A percentile compares a stretch with the other conserved stretches of the same genome.
phyloP scores from a whole-genome alignment of 768 basidiomycete genomes.

The Podaxis rugospora region DNA sequence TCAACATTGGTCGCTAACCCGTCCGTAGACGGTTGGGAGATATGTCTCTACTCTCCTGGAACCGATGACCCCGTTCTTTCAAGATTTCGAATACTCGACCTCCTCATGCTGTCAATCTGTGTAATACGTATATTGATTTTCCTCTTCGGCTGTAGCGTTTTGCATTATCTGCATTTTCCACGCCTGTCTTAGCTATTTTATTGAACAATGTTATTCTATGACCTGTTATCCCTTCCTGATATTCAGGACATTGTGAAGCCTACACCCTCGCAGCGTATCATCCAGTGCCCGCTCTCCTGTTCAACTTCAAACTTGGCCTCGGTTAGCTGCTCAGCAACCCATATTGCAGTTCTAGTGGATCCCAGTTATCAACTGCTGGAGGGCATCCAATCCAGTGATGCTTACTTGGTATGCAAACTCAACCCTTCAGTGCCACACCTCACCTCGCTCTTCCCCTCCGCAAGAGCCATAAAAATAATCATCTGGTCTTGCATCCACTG shows the following conservation, averaged over 20 bases:
- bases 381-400: constrained; percentile 19
- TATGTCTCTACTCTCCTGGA: constrained; percentile 86
- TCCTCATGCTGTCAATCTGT: constrained; percentile 19
- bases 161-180: neutral
- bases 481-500: constrained; percentile 67
- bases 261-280: constrained; percentile 62
- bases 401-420: constrained; percentile 63
- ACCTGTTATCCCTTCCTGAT: neutral
- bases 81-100: constrained; percentile 5
- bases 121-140: constrained; percentile 17
- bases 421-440: constrained; percentile 51
- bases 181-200: neutral
- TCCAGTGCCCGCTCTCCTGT: constrained; percentile 33
- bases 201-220: constrained; percentile 4
- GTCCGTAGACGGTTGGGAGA: constrained; percentile 70
- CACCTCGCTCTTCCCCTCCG: constrained; percentile 57
- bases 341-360: constrained; percentile 56
- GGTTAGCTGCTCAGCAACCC: constrained; percentile 66
- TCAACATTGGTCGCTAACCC: constrained; percentile 6
- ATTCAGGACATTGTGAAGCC: constrained; percentile 38
- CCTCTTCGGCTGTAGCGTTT: neutral
- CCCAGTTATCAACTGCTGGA: neutral
- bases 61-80: constrained; percentile 37
- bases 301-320: constrained; percentile 58
- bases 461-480: constrained; percentile 72